Evolutionary conservation across 768 basidiomycete genomes (phyloP).

Genomic region (Coprinopsis cinerea): DNA sequence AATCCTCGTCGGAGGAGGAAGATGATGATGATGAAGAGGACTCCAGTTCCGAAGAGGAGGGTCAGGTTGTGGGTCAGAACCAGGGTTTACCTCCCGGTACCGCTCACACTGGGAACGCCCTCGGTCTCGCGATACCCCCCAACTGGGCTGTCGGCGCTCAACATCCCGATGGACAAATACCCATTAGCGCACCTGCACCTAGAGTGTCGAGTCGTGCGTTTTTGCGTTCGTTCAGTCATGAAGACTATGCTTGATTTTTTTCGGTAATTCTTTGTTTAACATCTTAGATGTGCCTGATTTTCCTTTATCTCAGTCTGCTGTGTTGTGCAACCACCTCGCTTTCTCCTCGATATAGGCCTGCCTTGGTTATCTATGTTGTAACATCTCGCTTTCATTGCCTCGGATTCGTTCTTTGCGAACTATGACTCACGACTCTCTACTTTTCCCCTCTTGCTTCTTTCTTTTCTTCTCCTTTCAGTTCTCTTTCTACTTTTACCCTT

Average conservation of each 20-base stretch:
- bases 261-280: neutral
- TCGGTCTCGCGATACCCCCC: slow-evolving; percentile 5
- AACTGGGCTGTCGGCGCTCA: too few species aligned
- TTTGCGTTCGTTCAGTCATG: slow-evolving; percentile 27
- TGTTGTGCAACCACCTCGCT: too few species aligned
- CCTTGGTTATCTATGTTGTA: too few species aligned
- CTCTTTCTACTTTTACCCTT: too few species aligned
- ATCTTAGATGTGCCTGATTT: neutral
- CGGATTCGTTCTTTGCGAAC: too few species aligned
- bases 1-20: neutral
- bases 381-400: too few species aligned
- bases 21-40: neutral
- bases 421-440: too few species aligned
- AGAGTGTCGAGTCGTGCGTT: slow-evolving; percentile 22
- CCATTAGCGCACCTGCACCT: slow-evolving; percentile 29
- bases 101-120: slow-evolving; percentile 3
- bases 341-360: too few species aligned
- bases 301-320: too few species aligned
- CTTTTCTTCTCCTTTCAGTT: too few species aligned
- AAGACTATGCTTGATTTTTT: slow-evolving; percentile 8
- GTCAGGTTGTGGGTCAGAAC: neutral
- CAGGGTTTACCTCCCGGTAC: slow-evolving; percentile 11
- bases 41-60: slow-evolving; percentile 2
- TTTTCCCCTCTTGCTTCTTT: too few species aligned
- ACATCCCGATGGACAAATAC: slow-evolving; percentile 16